Evolutionary conservation across 352 stramenopile genomes (phyloP), one percentile per base, ranked within the genome.

Genomic region (Globisporangium barbulae): DNA sequence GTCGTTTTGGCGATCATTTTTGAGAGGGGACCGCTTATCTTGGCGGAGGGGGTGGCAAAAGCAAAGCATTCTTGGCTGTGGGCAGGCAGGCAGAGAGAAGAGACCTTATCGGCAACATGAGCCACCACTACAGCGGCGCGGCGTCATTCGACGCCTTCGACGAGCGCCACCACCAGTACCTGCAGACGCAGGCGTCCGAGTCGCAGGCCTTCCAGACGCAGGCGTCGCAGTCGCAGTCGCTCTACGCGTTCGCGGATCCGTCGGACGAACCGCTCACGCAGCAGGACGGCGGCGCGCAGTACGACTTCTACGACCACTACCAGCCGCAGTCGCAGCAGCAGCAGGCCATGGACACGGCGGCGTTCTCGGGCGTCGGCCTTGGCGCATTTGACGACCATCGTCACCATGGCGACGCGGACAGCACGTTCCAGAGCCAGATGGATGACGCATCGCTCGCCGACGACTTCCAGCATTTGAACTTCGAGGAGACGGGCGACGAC

Each of bases 231-330:
- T 64, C 70, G 48, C 68, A 68, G 67, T 71, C 73, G 28, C 62
- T 76, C 52, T 93, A 90, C 66, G 70, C 79, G 44, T 93, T 93
- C 69, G 81, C 90, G 58, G 83, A 93, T 61, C 79, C 79, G 35
- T 69, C 55, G 10, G 76, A 78, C 50, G 63, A 69, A n/a, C 68
- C 73, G 56, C 54, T 69, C 30, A 79, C 75, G 66, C 71, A 74
- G 59, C 61, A 45, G 35, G 65, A 69, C 47, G 70, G 37, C 47
- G 68, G 37, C 39, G 70, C 72, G 44, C 28, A 63, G 17, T 77
- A 78, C 68, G 65, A 78, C 56, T 88, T 90, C 65, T 90, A 85
- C 68, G 81, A 89, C 73, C 82, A 85, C 63, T 90, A 89, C 65
- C 64, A 78, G 49, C 25, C 68, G 45, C 56, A 69, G 13, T 62